Percentiles rank a stretch among this genome's conserved stretches.
These are phyloP conservation scores for Blepharisma undulans DNA, from an alignment of 169 alveolate genomes.

Conservation along the genomic window DNA sequence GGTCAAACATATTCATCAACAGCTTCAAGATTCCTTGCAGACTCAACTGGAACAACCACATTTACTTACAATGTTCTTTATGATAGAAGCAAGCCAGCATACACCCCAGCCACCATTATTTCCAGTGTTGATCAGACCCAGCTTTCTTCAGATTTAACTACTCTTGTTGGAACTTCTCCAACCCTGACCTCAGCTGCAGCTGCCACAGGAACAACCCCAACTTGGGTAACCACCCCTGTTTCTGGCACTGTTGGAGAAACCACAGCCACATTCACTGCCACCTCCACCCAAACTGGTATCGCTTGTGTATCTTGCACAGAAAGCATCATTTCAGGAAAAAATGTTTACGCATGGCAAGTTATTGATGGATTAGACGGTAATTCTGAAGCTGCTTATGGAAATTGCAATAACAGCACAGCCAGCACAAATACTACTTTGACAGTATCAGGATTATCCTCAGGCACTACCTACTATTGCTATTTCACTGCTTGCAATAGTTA, in stretches of 20 bases:
- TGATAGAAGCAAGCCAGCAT: background rate
- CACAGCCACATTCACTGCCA: background rate
- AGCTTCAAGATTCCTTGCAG: background rate
- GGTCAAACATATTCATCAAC: background rate
- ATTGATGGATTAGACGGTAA: background rate
- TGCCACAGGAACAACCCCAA: background rate
- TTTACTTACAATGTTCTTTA: background rate
- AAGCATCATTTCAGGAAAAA: background rate
- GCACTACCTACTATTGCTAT: background rate
- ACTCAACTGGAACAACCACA: background rate
- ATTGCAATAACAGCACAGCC: background rate
- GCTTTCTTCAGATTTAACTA: background rate
- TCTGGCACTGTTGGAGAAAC: background rate
- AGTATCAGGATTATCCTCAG: background rate
- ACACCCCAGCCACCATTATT: background rate
- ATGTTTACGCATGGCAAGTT: background rate
- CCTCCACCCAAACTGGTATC: background rate
- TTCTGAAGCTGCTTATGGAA: background rate
- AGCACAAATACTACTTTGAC: background rate
- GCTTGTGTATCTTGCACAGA: background rate
- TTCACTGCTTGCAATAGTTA: conserved; percentile 4
- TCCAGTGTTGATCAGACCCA: background rate
- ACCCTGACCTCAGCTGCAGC: background rate
- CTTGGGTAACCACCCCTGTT: background rate
- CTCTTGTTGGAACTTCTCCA: background rate